Base-by-base conservation (phyloP, 179 eudicot genomes). In the Actinidia polygama region DNA sequence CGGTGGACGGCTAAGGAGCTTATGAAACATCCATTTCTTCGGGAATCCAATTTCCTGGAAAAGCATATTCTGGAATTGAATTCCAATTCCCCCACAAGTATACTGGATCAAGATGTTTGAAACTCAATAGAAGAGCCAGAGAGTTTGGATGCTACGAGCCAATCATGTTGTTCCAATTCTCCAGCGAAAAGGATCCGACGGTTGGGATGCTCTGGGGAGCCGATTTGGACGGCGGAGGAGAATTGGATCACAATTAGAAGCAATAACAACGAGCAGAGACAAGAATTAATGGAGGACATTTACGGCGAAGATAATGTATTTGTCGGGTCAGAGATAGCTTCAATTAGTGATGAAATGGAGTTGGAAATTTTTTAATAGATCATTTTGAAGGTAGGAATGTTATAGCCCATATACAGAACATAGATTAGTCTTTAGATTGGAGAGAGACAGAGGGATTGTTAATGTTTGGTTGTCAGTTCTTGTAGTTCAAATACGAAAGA, bases 1-100 rank as follows among this genome's bases (percentile, higher is more conserved):
- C 81, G 97, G 73, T 92, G 90, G 95, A 90, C 91, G n/a, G 91
- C 92, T 0, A 78, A 47, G 23, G 84, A 92, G 75, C 91, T 94
- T 16, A 90, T 92, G n/a, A 55, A 68, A 14, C 97, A 94, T 78
- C 93, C 94, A 0, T 93, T 94, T 83, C 53, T 92, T 7, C 69
- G 16, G 10, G 82, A 84, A 73, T 69, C 80, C 55, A 64, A 59
- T 69, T 69, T 47, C 2, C 26, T 2, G 4, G 36, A 6, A n/a
- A 85, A 83, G 23, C 53, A 69, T 63, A 30, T 30, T 30, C 73
- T 58, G 57, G 70, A 70, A 5, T 26, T 62, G 7, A 44, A 36
- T 78, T 57, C 79, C 7, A 67, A 58, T 78, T 91, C 96, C 40
- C 95, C 95, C 0, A 87, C 91, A 2, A 89, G 98, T 70, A 83